Conservation (phyloP, 495 filamentous ascomycete species). For the Umbilicaria muhlenbergii region DNA sequence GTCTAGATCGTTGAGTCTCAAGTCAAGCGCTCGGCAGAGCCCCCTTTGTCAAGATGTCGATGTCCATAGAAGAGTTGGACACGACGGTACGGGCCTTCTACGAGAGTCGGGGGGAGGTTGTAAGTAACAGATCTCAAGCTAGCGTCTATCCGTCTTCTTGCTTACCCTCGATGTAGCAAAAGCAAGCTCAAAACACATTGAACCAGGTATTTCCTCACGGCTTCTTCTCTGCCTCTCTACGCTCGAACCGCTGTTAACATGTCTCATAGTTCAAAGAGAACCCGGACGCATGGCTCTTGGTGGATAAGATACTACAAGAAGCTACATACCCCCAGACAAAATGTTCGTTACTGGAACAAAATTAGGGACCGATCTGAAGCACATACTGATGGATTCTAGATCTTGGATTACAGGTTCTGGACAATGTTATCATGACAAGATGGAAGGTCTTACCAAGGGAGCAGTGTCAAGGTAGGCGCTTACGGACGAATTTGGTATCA, state of each 20-base stretch:
- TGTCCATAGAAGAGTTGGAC: slow-evolving; percentile 84
- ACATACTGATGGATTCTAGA: slow-evolving; percentile 44
- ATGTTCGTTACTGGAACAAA: slow-evolving; percentile 40
- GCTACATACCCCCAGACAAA: slow-evolving; percentile 91
- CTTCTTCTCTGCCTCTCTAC: neutral
- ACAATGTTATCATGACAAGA: slow-evolving; percentile 96
- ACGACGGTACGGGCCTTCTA: slow-evolving; percentile 91
- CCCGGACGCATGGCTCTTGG: slow-evolving; percentile 91
- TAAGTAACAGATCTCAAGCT: slow-evolving; percentile 26
- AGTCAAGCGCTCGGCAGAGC: neutral
- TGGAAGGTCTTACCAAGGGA: slow-evolving; percentile 96
- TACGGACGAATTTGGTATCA: neutral
- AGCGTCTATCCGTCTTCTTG: slow-evolving; percentile 6
- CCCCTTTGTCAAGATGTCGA: slow-evolving; percentile 34
- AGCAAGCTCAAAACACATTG: slow-evolving; percentile 81
- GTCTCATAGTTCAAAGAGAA: slow-evolving; percentile 83
- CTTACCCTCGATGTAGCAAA: slow-evolving; percentile 53
- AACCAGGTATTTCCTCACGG: slow-evolving; percentile 58
- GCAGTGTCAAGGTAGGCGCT: slow-evolving; percentile 67
- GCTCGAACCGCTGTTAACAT: slow-evolving; percentile 13
- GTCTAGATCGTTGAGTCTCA: too few species aligned
- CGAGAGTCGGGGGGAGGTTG: slow-evolving; percentile 83
- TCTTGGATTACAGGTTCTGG: slow-evolving; percentile 86
- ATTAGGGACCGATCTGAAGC: slow-evolving; percentile 1
- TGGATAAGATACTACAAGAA: slow-evolving; percentile 86